Conservation (phyloP, 1,139 yeast species). For the Pichia sp. region DNA sequence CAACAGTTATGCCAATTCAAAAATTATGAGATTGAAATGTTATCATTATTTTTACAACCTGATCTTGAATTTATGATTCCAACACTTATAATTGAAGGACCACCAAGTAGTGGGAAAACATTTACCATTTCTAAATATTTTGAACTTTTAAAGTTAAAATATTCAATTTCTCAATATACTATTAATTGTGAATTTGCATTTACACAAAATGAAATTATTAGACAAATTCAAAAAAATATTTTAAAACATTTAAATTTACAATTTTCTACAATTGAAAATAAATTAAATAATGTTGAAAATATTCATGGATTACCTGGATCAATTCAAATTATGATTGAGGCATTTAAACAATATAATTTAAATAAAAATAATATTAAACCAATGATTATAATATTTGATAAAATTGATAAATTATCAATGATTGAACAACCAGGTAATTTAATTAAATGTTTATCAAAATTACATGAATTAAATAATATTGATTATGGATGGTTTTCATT, state of each 20-base stretch:
- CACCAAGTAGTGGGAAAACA: slow-evolving; percentile 28
- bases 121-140: slow-evolving; percentile 19
- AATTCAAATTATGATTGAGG: slow-evolving; percentile 18
- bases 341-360: too few relatives aligned
- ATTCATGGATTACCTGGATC: slow-evolving; percentile 19
- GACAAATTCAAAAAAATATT: too few relatives aligned
- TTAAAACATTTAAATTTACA: background rate
- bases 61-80: slow-evolving; percentile 17
- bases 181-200: slow-evolving; percentile 24
- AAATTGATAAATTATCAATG: slow-evolving; percentile 21
- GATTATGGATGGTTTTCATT: slow-evolving; percentile 19
- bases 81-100: slow-evolving; percentile 26
- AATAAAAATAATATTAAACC: slow-evolving; percentile 10
- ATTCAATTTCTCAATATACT: slow-evolving; percentile 9
- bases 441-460: slow-evolving; percentile 20
- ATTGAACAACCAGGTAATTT: slow-evolving; percentile 22
- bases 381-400: slow-evolving; percentile 24
- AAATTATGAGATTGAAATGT: slow-evolving; percentile 11
- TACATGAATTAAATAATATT: slow-evolving; percentile 24
- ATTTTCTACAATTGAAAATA: background rate
- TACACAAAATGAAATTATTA: slow-evolving; percentile 2
- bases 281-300: background rate
- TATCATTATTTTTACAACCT: slow-evolving; percentile 21
- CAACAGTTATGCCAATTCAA: slow-evolving; percentile 16
- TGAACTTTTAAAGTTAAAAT: slow-evolving; percentile 4